Evolutionary conservation across 441 rosid species (phyloP).

Genomic region (Gossypium lobatum): DNA sequence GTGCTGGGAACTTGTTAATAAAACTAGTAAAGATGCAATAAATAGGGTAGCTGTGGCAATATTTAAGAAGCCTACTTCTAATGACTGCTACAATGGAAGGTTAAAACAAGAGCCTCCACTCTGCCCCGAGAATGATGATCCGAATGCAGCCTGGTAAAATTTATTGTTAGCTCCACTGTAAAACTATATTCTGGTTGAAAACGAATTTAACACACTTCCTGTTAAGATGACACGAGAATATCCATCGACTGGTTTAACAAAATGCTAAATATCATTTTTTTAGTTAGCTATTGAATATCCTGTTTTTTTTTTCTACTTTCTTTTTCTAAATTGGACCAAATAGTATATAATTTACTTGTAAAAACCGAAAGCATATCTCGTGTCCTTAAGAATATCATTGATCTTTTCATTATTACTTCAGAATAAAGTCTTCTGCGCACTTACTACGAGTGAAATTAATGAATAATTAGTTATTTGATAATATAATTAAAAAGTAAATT

Average conservation of each 20-base stretch:
- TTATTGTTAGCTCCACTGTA: neutral
- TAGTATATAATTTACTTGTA: neutral
- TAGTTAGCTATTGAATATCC: neutral
- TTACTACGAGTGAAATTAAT: neutral
- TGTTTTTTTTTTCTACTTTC: neutral
- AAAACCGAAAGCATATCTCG: neutral
- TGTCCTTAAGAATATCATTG: neutral
- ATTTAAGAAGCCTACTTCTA: conserved; percentile 69
- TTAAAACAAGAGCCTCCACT: conserved; percentile 61
- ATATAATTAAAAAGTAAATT: neutral
- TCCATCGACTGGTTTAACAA: neutral
- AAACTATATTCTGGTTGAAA: neutral
- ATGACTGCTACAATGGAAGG: conserved; percentile 71
- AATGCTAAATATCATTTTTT: neutral
- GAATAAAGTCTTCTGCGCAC: neutral
- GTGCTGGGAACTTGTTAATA: conserved; percentile 85
- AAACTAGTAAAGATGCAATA: conserved; percentile 44
- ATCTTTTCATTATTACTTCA: neutral
- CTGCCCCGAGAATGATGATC: conserved; percentile 71
- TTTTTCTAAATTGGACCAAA: neutral
- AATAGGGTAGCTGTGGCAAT: conserved; percentile 73
- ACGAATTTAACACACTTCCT: neutral
- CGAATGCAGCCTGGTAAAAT: conserved; percentile 85
- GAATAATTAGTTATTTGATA: neutral
- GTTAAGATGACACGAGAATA: neutral